These are phyloP conservation scores for Rhododendron ferrugineum DNA, from an alignment of 148 eudicot genomes.

Conservation along the genomic window DNA sequence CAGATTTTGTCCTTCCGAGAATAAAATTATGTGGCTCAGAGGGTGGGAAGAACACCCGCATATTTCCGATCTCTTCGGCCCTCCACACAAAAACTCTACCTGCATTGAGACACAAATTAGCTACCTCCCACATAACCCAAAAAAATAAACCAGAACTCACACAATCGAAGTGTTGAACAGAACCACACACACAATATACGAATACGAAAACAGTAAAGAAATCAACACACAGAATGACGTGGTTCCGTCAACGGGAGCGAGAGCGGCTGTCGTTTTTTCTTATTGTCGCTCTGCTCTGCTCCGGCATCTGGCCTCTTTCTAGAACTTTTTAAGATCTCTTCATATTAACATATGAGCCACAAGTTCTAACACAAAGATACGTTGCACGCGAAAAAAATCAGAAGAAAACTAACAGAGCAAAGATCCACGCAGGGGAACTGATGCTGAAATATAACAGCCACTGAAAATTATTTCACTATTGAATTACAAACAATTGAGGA, in stretches of 20 bases:
- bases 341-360: too few species aligned
- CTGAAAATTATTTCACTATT: neutral
- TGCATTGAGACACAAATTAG: neutral
- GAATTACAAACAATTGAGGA: neutral
- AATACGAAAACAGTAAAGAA: too few species aligned
- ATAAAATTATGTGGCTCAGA: neutral
- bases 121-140: neutral
- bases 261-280: too few species aligned
- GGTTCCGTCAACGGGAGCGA: too few species aligned
- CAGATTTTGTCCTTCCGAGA: neutral
- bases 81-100: conserved; percentile 9
- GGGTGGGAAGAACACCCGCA: neutral
- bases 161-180: neutral
- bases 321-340: too few species aligned
- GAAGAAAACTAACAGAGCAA: neutral
- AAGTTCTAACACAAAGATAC: too few species aligned
- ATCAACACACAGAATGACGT: too few species aligned
- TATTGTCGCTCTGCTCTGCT: too few species aligned
- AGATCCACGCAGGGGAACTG: conserved; percentile 1
- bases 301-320: too few species aligned
- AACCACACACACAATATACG: too few species aligned
- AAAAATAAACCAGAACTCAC: neutral
- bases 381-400: neutral
- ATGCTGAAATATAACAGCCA: neutral
- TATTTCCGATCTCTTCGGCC: conserved; percentile 7